These are phyloP conservation scores for Thozetella sp. DNA, from an alignment of 495 filamentous ascomycete genomes.

Conservation along the genomic window DNA sequence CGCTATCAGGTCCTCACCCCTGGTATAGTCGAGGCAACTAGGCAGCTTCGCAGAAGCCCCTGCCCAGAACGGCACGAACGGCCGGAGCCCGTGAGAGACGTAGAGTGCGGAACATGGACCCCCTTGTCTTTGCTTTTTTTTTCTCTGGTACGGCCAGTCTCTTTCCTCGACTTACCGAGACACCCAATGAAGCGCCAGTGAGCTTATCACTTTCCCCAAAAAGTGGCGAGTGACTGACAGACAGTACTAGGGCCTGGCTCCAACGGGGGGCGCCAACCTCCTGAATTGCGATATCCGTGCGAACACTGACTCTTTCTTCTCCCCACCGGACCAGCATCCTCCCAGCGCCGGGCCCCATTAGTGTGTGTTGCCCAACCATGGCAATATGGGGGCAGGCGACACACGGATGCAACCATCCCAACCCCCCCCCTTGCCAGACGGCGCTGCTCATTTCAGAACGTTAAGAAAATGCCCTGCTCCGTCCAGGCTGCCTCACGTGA, in stretches of 20 bases:
- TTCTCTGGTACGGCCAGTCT: background rate
- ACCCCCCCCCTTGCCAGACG: background rate
- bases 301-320: background rate
- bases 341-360: background rate
- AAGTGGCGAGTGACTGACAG: too few relatives aligned
- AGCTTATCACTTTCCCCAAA: background rate
- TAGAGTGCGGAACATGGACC: background rate
- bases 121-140: background rate
- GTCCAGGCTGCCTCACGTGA: conserved; percentile 1
- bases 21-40: background rate
- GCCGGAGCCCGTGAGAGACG: too few relatives aligned
- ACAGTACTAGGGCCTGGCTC: too few relatives aligned
- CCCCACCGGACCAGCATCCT: background rate
- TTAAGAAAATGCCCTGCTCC: background rate
- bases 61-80: background rate
- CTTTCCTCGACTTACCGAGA: too few relatives aligned
- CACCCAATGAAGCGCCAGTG: background rate
- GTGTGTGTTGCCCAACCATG: background rate
- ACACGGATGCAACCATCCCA: background rate
- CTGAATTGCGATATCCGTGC: background rate
- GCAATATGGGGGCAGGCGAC: background rate
- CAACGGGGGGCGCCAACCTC: background rate
- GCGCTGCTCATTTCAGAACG: background rate
- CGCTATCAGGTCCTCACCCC: background rate
- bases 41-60: background rate